Conservation (phyloP, 768 basidiomycete genomes). For the Mycena epipterygia region DNA sequence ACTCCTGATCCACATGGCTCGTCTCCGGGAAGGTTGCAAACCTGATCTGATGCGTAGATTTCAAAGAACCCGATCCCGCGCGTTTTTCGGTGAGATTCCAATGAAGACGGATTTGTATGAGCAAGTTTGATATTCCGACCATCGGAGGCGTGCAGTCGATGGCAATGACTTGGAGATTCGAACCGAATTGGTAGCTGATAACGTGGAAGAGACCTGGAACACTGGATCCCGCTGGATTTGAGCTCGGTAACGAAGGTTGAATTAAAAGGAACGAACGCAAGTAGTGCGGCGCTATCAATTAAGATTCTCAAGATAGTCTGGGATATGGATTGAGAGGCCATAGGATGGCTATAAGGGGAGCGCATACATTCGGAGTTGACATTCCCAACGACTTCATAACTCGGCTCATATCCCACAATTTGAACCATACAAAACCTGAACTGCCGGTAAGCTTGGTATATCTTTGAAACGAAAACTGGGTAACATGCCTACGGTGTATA, state of each 20-base stretch:
- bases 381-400: background rate
- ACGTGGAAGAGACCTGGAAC: background rate
- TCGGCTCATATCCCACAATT: too few relatives aligned
- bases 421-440: background rate
- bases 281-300: constrained; percentile 3
- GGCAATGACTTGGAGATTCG: constrained; percentile 10
- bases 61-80: background rate
- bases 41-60: too few relatives aligned
- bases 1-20: too few relatives aligned
- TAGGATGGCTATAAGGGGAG: background rate
- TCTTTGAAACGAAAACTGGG: background rate
- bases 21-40: too few relatives aligned
- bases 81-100: background rate
- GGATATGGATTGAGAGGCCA: background rate
- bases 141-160: constrained; percentile 11
- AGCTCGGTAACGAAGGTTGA: background rate
- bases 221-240: background rate
- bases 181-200: constrained; percentile 8
- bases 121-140: constrained; percentile 4
- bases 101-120: constrained; percentile 11
- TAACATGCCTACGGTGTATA: background rate
- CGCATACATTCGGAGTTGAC: background rate
- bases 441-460: background rate
- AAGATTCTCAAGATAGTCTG: constrained; percentile 11
- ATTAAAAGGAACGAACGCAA: background rate